Evolutionary conservation across 2,329 filamentous ascomycete genomes (phyloP).

Genomic region (Fusarium sp.): DNA sequence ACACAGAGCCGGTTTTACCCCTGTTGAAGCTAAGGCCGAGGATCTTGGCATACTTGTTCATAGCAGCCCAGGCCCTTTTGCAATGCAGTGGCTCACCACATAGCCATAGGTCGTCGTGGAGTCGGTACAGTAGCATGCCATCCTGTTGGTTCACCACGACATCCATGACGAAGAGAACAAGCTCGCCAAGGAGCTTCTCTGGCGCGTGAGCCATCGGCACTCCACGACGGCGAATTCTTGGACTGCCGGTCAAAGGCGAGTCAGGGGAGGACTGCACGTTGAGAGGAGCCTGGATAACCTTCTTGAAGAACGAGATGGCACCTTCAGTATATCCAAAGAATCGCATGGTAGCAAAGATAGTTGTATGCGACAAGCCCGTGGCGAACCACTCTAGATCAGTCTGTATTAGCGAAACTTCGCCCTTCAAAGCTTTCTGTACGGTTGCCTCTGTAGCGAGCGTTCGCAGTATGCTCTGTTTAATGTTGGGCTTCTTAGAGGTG

Average conservation of each 20-base stretch:
- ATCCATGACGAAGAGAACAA: slow-evolving; percentile 1
- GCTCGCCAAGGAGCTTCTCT: background rate
- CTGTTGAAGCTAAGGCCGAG: background rate
- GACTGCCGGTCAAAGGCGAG: background rate
- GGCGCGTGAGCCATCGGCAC: background rate
- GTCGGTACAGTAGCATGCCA: background rate
- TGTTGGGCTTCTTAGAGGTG: background rate
- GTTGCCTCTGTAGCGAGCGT: background rate
- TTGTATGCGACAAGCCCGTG: background rate
- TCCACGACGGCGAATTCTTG: background rate
- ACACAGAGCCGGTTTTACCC: background rate
- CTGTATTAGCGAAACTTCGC: background rate
- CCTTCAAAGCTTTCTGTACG: background rate
- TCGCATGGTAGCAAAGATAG: background rate
- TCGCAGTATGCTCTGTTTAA: background rate
- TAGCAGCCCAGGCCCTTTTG: background rate
- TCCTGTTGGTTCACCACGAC: background rate
- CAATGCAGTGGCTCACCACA: background rate
- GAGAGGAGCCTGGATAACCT: background rate
- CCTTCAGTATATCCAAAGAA: background rate
- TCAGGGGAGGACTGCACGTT: background rate
- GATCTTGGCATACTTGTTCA: background rate
- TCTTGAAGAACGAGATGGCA: background rate
- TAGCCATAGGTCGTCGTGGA: background rate
- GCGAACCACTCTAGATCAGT: background rate